Conservation (phyloP, 1,284 basidiomycete species). For the Ganoderma resinaceum region DNA sequence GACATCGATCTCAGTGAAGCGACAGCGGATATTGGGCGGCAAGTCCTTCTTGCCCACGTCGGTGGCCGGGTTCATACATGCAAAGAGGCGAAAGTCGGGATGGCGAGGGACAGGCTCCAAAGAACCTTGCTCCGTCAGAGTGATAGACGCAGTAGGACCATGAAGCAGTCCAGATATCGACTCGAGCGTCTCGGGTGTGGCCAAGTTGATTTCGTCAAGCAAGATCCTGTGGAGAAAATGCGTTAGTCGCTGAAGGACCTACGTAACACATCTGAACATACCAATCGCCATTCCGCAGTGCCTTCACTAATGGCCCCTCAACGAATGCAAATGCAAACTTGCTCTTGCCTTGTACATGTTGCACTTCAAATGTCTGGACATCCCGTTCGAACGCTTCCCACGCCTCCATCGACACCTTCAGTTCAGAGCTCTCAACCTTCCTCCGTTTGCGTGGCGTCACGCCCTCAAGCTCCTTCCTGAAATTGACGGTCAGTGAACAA, state of each 20-base stretch:
- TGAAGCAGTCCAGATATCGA: slow-evolving; percentile 90
- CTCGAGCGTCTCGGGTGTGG: slow-evolving; percentile 94
- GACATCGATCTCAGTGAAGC: slow-evolving; percentile 97
- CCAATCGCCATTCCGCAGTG: slow-evolving; percentile 92
- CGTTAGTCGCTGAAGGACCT: not conserved
- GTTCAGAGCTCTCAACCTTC: slow-evolving; percentile 61
- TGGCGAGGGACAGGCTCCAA: slow-evolving; percentile 92
- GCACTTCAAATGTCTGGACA: slow-evolving; percentile 84
- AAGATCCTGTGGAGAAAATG: slow-evolving; percentile 74
- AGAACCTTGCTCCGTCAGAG: slow-evolving; percentile 93
- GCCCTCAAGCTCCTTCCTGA: slow-evolving; percentile 34
- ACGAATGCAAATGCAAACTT: slow-evolving; percentile 95
- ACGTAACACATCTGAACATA: slow-evolving; percentile 45
- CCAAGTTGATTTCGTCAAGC: slow-evolving; percentile 97
- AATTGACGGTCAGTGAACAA: slow-evolving; percentile 21
- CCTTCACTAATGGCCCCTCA: slow-evolving; percentile 96
- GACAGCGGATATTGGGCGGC: slow-evolving; percentile 86
- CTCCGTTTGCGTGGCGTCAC: slow-evolving; percentile 76
- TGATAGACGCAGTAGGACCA: slow-evolving; percentile 87
- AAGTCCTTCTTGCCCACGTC: slow-evolving; percentile 99
- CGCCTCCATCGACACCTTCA: slow-evolving; percentile 54
- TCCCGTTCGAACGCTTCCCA: slow-evolving; percentile 83
- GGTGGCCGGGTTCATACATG: slow-evolving; percentile 99
- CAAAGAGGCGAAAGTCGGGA: slow-evolving; percentile 95
- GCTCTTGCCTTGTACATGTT: slow-evolving; percentile 84